phyloP scores from a whole-genome alignment of 345 rosid genomes.

The Gynandropsis gynandra region DNA sequence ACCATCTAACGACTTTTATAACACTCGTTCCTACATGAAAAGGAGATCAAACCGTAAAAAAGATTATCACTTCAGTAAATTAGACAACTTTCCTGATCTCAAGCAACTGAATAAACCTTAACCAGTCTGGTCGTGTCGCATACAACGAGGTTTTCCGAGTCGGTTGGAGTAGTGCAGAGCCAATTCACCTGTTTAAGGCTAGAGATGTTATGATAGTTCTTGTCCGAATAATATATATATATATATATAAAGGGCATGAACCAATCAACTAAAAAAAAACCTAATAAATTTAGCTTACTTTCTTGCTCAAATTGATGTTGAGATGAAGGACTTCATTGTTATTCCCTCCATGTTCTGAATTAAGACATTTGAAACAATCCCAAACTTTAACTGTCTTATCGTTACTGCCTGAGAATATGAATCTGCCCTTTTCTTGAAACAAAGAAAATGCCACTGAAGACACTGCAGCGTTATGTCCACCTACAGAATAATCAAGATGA shows the following conservation, averaged over 20 bases:
- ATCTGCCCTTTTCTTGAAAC: slow-evolving; percentile 70
- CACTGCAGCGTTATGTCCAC: slow-evolving; percentile 83
- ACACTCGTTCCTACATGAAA: too few relatives aligned
- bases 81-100: neutral
- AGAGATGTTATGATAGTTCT: too few relatives aligned
- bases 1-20: too few relatives aligned
- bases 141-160: slow-evolving; percentile 71
- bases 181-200: slow-evolving; percentile 66
- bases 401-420: slow-evolving; percentile 76
- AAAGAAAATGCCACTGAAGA: slow-evolving; percentile 70
- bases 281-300: slow-evolving; percentile 30
- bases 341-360: slow-evolving; percentile 28
- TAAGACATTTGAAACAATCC: slow-evolving; percentile 50
- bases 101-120: slow-evolving; percentile 58
- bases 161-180: slow-evolving; percentile 77
- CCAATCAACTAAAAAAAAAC: too few relatives aligned
- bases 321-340: slow-evolving; percentile 36
- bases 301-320: slow-evolving; percentile 54
- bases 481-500: slow-evolving; percentile 69
- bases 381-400: slow-evolving; percentile 78
- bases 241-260: too few relatives aligned
- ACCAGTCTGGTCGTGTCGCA: slow-evolving; percentile 91
- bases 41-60: too few relatives aligned
- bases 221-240: too few relatives aligned
- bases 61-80: too few relatives aligned